Evolutionary conservation across 31 red algal species (phyloP).

Genomic region (Pterothamnion heteromorphum): DNA sequence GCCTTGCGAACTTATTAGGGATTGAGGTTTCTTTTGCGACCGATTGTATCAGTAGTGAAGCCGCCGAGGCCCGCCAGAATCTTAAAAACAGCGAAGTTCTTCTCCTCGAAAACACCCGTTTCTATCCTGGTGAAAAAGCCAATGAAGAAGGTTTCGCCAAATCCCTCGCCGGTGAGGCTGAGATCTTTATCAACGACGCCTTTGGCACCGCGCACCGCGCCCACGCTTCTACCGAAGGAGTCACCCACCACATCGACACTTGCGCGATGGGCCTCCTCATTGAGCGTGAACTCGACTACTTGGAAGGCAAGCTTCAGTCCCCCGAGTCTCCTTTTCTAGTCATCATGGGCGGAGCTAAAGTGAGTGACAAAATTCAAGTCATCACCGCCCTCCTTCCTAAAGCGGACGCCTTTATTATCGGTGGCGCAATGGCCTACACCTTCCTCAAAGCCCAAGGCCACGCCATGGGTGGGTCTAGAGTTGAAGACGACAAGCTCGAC

Average conservation of each 20-base stretch:
- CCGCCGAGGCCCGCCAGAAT: slow-evolving; percentile 51
- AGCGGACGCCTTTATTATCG: slow-evolving; percentile 94
- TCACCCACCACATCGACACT: slow-evolving; percentile 78
- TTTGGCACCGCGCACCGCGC: slow-evolving; percentile 99
- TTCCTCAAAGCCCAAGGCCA: slow-evolving; percentile 89
- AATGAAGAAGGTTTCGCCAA: slow-evolving; percentile 83
- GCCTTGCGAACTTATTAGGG: slow-evolving; percentile 79
- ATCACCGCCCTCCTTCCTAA: slow-evolving; percentile 90
- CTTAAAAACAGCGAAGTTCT: slow-evolving; percentile 83
- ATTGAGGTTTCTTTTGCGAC: slow-evolving; percentile 82
- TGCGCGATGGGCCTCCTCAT: slow-evolving; percentile 90
- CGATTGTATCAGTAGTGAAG: slow-evolving; percentile 90
- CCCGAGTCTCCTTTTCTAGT: slow-evolving; percentile 87
- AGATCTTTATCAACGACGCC: slow-evolving; percentile 97
- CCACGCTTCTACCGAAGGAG: slow-evolving; percentile 92
- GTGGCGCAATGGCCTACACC: slow-evolving; percentile 98
- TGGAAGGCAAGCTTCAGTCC: slow-evolving; percentile 73
- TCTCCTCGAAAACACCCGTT: slow-evolving; percentile 94
- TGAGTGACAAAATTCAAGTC: slow-evolving; percentile 94
- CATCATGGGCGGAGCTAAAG: slow-evolving; percentile 99
- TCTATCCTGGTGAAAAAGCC: slow-evolving; percentile 95
- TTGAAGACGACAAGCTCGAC: slow-evolving; percentile 98
- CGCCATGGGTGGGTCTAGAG: slow-evolving; percentile 75
- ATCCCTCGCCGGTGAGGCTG: slow-evolving; percentile 83
- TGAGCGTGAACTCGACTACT: slow-evolving; percentile 94